These are phyloP conservation scores for Herpetospermum pedunculosum DNA, from an alignment of 306 rosid species.

Conservation along the genomic window DNA sequence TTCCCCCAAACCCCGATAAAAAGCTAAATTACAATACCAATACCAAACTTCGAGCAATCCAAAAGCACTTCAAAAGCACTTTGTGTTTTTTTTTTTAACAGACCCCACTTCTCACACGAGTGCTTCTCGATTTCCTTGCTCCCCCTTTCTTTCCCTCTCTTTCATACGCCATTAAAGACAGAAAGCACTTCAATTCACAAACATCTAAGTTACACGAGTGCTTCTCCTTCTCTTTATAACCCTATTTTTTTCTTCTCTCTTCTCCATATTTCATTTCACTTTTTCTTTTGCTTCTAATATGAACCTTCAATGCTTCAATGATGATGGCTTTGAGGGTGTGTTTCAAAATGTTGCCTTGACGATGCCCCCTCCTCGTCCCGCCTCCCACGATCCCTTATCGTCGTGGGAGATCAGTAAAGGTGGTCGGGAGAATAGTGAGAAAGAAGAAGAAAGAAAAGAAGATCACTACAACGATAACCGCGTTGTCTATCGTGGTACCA, in stretches of 20 bases:
- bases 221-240: not conserved
- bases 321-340: no score
- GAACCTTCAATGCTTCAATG: constrained; percentile 26
- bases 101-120: constrained; percentile 97
- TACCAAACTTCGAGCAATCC: not conserved
- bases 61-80: constrained; percentile 1
- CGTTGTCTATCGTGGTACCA: not conserved
- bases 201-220: not conserved
- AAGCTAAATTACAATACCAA: constrained; percentile 16
- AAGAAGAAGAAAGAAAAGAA: constrained; percentile 23
- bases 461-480: not conserved
- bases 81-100: no score
- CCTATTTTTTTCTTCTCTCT: not conserved
- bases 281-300: constrained; percentile 5
- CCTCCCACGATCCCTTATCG: constrained; percentile 3
- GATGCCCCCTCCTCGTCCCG: constrained; percentile 10
- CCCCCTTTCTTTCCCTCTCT: not conserved
- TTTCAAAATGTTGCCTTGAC: not conserved
- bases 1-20: constrained; percentile 36
- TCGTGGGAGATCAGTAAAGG: not conserved
- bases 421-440: constrained; percentile 5
- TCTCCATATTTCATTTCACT: not conserved
- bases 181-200: no score
- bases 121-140: constrained; percentile 47
- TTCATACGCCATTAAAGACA: not conserved